Evolutionary conservation across 2,329 filamentous ascomycete species (phyloP).

Genomic region (Blastomyces emzantsi): DNA sequence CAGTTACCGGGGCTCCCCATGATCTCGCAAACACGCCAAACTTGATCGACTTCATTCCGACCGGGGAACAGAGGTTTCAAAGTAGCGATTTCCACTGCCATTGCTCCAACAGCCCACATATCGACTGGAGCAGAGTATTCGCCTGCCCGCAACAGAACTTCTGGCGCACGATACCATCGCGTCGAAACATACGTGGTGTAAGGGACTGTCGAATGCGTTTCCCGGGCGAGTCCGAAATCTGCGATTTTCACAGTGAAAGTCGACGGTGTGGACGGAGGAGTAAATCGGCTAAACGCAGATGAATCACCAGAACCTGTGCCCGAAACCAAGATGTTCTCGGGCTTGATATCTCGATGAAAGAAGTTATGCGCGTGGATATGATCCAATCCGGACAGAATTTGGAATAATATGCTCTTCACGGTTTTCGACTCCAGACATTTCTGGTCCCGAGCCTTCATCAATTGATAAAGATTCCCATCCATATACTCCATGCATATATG

Average conservation of each 20-base stretch:
- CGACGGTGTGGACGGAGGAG: constrained; percentile 87
- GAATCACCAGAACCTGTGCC: constrained; percentile 77
- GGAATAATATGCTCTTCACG: constrained; percentile 95
- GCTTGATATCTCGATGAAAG: constrained; percentile 98
- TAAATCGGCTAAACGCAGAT: constrained; percentile 87
- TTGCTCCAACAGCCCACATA: constrained; percentile 96
- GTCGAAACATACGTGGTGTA: constrained; percentile 99
- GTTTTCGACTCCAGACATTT: constrained; percentile 82
- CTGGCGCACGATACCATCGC: constrained; percentile 87
- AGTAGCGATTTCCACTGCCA: constrained; percentile 97
- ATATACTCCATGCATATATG: constrained; percentile 99
- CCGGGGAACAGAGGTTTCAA: constrained; percentile 95
- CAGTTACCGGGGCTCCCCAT: constrained; percentile 98
- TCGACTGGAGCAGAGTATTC: constrained; percentile 97
- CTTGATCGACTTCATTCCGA: constrained; percentile 96
- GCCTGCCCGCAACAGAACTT: constrained; percentile 84
- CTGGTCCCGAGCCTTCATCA: constrained; percentile 98
- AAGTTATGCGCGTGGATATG: constrained; percentile 97
- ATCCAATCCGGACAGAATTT: constrained; percentile 92
- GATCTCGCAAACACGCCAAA: constrained; percentile 97
- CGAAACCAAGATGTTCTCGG: constrained; percentile 95
- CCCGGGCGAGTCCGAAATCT: constrained; percentile 93
- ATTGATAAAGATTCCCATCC: constrained; percentile 96
- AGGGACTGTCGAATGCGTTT: constrained; percentile 90
- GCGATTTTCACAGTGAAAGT: constrained; percentile 96